Percentiles rank a stretch among this genome's conserved stretches.
These are phyloP conservation scores for Ganoderma sp. DNA, from an alignment of 1,284 basidiomycete genomes.

Conservation along the genomic window DNA sequence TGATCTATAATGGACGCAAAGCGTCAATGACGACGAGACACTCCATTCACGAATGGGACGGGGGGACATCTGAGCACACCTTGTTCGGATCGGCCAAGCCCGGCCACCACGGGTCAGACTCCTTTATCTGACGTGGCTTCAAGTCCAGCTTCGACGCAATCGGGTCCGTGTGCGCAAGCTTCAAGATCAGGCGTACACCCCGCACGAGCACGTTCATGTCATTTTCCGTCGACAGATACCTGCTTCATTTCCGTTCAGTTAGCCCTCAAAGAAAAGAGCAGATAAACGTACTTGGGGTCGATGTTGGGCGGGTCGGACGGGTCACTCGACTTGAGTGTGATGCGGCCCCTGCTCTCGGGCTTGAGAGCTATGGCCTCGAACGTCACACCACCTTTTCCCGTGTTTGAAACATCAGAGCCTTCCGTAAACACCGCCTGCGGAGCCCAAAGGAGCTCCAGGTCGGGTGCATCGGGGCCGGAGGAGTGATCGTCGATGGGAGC, in stretches of 20 bases:
- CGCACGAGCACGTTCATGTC: constrained; percentile 41
- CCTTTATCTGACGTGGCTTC: constrained; percentile 24
- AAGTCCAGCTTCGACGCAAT: constrained; percentile 40
- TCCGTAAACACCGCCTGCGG: constrained; percentile 39
- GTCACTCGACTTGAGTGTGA: constrained; percentile 44
- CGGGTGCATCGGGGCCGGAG: constrained; percentile 43
- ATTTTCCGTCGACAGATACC: constrained; percentile 34
- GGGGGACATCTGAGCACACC: constrained; percentile 15
- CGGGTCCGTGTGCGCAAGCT: constrained; percentile 36
- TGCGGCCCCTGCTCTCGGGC: constrained; percentile 42
- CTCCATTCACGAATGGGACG: neutral
- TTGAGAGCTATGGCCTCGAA: constrained; percentile 37
- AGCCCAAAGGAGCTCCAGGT: constrained; percentile 45
- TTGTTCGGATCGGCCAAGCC: constrained; percentile 37
- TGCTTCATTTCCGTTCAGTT: constrained; percentile 5
- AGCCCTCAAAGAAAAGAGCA: neutral
- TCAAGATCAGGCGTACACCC: constrained; percentile 36
- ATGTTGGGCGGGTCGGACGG: constrained; percentile 48
- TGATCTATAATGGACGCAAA: neutral
- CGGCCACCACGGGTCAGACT: constrained; percentile 35
- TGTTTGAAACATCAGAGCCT: constrained; percentile 27
- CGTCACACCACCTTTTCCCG: constrained; percentile 37
- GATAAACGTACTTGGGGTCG: constrained; percentile 45
- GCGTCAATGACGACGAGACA: neutral
- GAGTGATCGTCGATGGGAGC: constrained; percentile 29